Conservation (phyloP, 306 rosid species). For the Mucuna pruriens region DNA sequence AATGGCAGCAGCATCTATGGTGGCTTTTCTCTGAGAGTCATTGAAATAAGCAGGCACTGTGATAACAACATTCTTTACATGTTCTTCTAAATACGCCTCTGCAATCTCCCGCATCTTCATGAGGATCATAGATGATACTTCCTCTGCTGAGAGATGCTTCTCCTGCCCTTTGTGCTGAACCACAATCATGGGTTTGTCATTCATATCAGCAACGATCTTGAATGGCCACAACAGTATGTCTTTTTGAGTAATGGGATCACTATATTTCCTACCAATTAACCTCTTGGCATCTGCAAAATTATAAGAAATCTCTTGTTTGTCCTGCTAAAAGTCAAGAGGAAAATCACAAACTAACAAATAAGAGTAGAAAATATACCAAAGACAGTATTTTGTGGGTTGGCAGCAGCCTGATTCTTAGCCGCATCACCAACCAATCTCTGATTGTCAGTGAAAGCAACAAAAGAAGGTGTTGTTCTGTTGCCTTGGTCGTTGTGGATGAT, state of each 20-base stretch:
- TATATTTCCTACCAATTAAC: conserved; percentile 53
- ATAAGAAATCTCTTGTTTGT: no score
- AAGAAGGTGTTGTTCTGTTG: conserved; percentile 23
- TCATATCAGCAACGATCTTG: conserved; percentile 44
- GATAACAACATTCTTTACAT: conserved; percentile 55
- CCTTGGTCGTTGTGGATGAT: conserved; percentile 28
- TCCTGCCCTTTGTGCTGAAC: conserved; percentile 54
- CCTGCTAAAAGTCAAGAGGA: no score
- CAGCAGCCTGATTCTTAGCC: conserved; percentile 29
- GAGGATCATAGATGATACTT: conserved; percentile 63
- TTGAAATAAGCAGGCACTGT: conserved; percentile 71
- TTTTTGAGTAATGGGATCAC: conserved; percentile 25
- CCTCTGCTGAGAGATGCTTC: conserved; percentile 49
- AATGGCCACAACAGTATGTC: conserved; percentile 60
- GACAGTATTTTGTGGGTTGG: conserved; percentile 16
- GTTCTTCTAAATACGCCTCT: conserved; percentile 10
- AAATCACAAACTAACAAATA: no score
- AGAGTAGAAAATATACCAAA: conserved; percentile 11
- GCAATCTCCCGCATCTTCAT: conserved; percentile 60
- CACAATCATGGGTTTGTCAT: conserved; percentile 56
- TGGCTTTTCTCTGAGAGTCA: conserved; percentile 50
- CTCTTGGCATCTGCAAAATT: conserved; percentile 54
- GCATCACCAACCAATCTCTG: conserved; percentile 27
- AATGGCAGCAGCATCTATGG: conserved; percentile 39
- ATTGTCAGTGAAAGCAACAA: conserved; percentile 17